Evolutionary conservation across 768 basidiomycete genomes (phyloP), one percentile per base, ranked within the genome.

Genomic region (Vishniacozyma victoriae): DNA sequence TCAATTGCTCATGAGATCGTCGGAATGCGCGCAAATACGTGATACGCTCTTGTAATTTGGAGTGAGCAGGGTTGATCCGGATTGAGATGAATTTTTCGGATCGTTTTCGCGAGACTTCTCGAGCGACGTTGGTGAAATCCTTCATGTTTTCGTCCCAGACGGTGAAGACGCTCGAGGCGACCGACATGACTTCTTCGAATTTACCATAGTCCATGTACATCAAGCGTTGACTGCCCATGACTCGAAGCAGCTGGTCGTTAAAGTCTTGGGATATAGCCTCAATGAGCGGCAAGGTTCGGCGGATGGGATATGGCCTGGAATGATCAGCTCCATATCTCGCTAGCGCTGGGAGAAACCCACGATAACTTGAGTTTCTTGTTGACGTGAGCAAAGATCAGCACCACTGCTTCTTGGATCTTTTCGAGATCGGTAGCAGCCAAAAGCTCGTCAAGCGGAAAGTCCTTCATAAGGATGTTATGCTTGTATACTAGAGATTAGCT

Each of bases 231-330:
- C 87, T 87, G 2, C 85, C 87, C 33, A 99, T 78, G 27, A 97
- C 90, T 31, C 86, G 84, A 1, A 93, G 78, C 25, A 96, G 82
- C 62, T 91, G 87, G 69, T 95, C 88, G 61, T 93, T 93, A 75
- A 99, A 95, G 70, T 99, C 95, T 13, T 85, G 82, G 5, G 95
- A 97, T 67, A 99, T 97, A 31, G 93, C 95, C 72, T 97, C 93
- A 24, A 96, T 91, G 37, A 99, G 85, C 0, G 93, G 95, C 4
- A 97, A 82, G 6, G 91, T 90, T 25, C 93, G 86, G 2, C 87
- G 85, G 57, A 97, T 90, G 0, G 95, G 95, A 71, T 99, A 97
- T 0, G 95, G 93, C 0, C 73, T 75, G 47, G 4, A 26, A 7
- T 5, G 9, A 9, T 46, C 20, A 50, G 40, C 20, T 31, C 5